A percentile compares a stretch with the other conserved stretches of the same genome.
Evolutionary conservation across 2,329 filamentous ascomycete species (phyloP).

Genomic region (Falciphora oryzae): DNA sequence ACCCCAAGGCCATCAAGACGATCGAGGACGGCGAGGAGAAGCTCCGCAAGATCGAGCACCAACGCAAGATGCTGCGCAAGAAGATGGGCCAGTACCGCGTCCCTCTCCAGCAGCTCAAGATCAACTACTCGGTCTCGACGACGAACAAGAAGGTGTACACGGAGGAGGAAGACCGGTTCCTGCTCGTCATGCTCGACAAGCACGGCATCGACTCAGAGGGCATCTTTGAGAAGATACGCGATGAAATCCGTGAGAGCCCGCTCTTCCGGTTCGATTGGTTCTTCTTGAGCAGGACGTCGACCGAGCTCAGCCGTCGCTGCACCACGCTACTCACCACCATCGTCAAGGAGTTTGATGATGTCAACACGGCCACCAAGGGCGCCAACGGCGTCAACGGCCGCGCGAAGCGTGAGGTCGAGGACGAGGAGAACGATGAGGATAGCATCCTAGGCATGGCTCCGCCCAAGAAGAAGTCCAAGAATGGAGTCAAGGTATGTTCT

Average conservation of each 20-base stretch:
- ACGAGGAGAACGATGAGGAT: conserved; percentile 80
- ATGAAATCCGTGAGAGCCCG: conserved; percentile 90
- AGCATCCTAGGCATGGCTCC: conserved; percentile 73
- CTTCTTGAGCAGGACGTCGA: conserved; percentile 88
- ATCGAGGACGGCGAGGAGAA: conserved; percentile 93
- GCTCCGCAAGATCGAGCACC: conserved; percentile 80
- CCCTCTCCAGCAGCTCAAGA: conserved; percentile 93
- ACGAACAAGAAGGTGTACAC: conserved; percentile 99
- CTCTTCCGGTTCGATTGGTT: conserved; percentile 99
- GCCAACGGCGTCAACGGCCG: conserved; percentile 58
- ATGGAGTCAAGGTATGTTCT: conserved; percentile 71
- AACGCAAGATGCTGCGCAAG: conserved; percentile 86
- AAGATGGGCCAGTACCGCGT: conserved; percentile 98
- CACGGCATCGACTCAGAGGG: conserved; percentile 87
- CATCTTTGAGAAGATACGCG: conserved; percentile 90
- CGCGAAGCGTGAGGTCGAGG: conserved; percentile 68
- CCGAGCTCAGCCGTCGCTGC: conserved; percentile 87
- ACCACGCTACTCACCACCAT: conserved; percentile 92
- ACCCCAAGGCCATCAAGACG: conserved; percentile 78
- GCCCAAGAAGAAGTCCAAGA: conserved; percentile 93
- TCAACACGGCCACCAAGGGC: conserved; percentile 39
- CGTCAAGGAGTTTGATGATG: conserved; percentile 85
- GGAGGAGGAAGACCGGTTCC: conserved; percentile 93
- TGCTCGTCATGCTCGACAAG: conserved; percentile 88
- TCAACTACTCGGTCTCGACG: conserved; percentile 97